These are phyloP conservation scores for Meyerozyma smithsonii DNA, from an alignment of 1,139 yeast species.

Conservation along the genomic window DNA sequence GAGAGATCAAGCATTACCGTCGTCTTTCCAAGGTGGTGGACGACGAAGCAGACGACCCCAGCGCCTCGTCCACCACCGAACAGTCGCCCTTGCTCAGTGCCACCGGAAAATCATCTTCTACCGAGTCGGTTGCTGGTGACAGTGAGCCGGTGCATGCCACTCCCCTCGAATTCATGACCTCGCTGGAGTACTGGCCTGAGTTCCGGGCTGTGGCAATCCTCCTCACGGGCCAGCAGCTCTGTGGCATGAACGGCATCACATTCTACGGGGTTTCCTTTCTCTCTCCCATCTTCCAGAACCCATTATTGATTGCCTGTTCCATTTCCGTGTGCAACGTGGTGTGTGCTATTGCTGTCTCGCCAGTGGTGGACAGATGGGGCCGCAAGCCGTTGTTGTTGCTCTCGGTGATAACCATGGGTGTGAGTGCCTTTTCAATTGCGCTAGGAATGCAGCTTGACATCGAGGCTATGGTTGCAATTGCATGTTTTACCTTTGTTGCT, in stretches of 20 bases:
- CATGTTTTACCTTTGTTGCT: conserved; percentile 17
- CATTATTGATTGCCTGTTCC: conserved; percentile 26
- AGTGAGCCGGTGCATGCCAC: conserved; percentile 26
- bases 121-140: neutral
- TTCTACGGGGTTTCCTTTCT: conserved; percentile 36
- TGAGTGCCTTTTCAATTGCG: conserved; percentile 13
- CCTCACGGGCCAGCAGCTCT: conserved; percentile 37
- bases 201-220: conserved; percentile 26
- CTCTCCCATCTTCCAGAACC: conserved; percentile 17
- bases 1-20: conserved; percentile 38
- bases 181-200: conserved; percentile 20
- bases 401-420: conserved; percentile 13
- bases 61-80: neutral
- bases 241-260: conserved; percentile 39
- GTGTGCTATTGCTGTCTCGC: conserved; percentile 22
- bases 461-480: conserved; percentile 12
- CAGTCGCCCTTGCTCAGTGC: neutral
- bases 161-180: conserved; percentile 20
- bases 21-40: conserved; percentile 16
- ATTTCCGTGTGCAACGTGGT: conserved; percentile 29
- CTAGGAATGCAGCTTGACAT: conserved; percentile 10
- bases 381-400: conserved; percentile 16
- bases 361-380: conserved; percentile 16
- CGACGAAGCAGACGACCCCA: neutral
- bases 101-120: neutral